A percentile compares a stretch with the other conserved stretches of the same genome.
Evolutionary conservation across 768 basidiomycete genomes (phyloP).

Genomic region (Xerocomellus amylosporus): DNA sequence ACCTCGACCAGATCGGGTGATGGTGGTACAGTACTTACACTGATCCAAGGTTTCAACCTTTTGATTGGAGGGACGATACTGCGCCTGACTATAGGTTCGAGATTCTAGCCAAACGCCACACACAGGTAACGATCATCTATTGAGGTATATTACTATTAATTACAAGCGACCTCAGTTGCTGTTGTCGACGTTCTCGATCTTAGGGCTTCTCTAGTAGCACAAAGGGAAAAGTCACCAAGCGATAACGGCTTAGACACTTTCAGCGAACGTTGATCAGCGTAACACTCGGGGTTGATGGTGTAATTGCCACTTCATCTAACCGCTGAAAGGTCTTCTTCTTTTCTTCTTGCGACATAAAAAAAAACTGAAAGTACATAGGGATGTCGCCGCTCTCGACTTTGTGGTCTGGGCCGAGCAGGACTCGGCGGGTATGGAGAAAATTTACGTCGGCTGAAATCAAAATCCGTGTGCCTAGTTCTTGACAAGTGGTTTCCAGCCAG

Average conservation of each 20-base stretch:
- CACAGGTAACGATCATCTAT: constrained; percentile 8
- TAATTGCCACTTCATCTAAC: too few species aligned
- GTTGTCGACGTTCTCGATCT: neutral
- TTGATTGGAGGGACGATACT: constrained; percentile 1
- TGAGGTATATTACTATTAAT: neutral
- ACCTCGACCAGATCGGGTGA: constrained; percentile 7
- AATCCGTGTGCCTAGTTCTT: too few species aligned
- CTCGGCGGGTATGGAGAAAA: too few species aligned
- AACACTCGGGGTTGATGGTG: too few species aligned
- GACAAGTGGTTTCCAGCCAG: too few species aligned
- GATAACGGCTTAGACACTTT: neutral
- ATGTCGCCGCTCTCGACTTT: too few species aligned
- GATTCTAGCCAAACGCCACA: constrained; percentile 13
- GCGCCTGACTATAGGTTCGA: neutral
- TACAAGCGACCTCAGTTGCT: constrained; percentile 7
- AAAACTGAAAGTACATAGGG: too few species aligned
- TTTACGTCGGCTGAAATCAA: too few species aligned
- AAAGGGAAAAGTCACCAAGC: neutral
- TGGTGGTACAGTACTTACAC: neutral
- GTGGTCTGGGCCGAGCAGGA: too few species aligned
- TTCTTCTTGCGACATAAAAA: too few species aligned
- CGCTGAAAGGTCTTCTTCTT: too few species aligned
- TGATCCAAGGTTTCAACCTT: constrained; percentile 8
- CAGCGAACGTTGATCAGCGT: too few species aligned
- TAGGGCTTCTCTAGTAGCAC: neutral